Evolutionary conservation across 2,329 filamentous ascomycete genomes (phyloP), one percentile per base, ranked within the genome.

Genomic region (Periconia sp.): DNA sequence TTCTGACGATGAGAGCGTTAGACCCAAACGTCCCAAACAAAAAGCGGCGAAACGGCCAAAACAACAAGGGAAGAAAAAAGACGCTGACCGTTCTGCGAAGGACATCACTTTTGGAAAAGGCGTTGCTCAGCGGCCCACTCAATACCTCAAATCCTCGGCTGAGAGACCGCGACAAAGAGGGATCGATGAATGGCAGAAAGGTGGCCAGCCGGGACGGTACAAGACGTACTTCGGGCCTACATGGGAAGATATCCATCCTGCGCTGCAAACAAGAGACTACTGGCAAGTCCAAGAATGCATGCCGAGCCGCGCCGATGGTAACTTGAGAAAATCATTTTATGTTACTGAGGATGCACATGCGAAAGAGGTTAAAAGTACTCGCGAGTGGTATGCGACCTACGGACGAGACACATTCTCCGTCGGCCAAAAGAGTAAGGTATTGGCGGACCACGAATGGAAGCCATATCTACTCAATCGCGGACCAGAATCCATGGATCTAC

Each of bases 261-360:
- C 81, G 5, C 53, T 82, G 7, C 71, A 75, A 57, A 76, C 79
- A 15, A 75, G 80, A 49, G 78, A 82, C 50, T 73, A 75, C 45
- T 86, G 83, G 83, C 71, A 71, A 1, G 58, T 74, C 10, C 79
- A 85, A 55, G 73, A 77, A 11, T 79, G 78, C 2, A 73, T 85
- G 41, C 84, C 83, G 63, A 40, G 72, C 70, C 56, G 58, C 61
- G 58, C 52, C 56, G 33, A 49, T 55, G 62, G 70, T 59, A 55
- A 78, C 64, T 68, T 81, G 69, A 61, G 75, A 59, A 52, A 70
- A 56, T 78, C 75, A 13, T 77, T 77, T 61, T 81, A 77, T 17
- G 69, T 77, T 53, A 65, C 72, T 3, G 68, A 74, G 18, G 74
- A 74, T 40, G 69, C 74, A 23, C 56, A 77, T 40, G 64, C 74